Evolutionary conservation across 2,329 filamentous ascomycete species (phyloP).

Genomic region (Sclerotinia trifoliorum): DNA sequence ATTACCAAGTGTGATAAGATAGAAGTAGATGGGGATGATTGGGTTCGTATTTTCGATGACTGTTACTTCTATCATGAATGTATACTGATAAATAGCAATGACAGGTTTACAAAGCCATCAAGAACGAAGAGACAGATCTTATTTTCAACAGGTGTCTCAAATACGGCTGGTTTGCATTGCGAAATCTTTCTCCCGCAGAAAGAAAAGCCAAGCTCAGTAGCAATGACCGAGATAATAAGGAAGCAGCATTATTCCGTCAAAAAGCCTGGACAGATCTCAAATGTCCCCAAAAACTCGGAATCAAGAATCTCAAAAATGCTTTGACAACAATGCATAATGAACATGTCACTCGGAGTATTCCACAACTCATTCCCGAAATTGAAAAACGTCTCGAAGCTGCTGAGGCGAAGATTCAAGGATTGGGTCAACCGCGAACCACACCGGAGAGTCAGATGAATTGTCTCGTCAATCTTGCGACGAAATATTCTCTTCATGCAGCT

Average conservation of each 20-base stretch:
- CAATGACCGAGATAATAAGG: background rate
- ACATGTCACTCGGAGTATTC: slow-evolving; percentile 19
- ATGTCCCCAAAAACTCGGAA: background rate
- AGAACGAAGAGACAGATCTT: background rate
- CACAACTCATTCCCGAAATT: slow-evolving; percentile 19
- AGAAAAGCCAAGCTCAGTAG: background rate
- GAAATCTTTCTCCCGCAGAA: background rate
- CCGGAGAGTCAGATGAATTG: background rate
- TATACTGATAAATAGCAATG: background rate
- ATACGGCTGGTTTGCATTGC: slow-evolving; percentile 13
- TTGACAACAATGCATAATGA: slow-evolving; percentile 17
- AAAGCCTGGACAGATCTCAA: background rate
- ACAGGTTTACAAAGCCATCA: slow-evolving; percentile 1
- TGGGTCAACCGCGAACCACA: slow-evolving; percentile 1
- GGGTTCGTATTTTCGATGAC: background rate
- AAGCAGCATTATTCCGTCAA: background rate
- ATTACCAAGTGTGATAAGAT: slow-evolving; percentile 16
- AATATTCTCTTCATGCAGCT: background rate
- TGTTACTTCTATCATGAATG: too few relatives aligned
- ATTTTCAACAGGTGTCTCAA: background rate
- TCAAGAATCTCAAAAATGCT: slow-evolving; percentile 4
- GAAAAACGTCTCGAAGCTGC: background rate
- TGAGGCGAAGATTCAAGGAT: background rate
- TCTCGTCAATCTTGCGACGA: background rate
- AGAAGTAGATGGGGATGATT: slow-evolving; percentile 2